These are phyloP conservation scores for Colletotrichum horii DNA, from an alignment of 2,329 filamentous ascomycete species.

Conservation along the genomic window DNA sequence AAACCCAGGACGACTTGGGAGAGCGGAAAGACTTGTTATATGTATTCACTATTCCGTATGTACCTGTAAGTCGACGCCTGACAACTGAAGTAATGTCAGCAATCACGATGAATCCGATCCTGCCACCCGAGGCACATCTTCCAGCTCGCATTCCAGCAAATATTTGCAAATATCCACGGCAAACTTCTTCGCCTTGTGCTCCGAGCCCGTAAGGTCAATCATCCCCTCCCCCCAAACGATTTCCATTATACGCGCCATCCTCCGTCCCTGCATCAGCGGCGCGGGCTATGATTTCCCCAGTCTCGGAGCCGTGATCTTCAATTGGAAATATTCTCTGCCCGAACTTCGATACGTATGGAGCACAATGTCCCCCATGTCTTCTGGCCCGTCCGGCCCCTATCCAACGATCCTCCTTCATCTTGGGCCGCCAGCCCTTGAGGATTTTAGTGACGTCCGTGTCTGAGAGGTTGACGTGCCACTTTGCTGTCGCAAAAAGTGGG, in stretches of 20 bases:
- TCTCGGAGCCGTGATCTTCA: too few relatives aligned
- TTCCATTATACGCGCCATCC: too few relatives aligned
- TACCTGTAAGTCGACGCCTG: not conserved
- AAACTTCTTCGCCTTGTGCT: not conserved
- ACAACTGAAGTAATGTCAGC: not conserved
- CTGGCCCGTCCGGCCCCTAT: not conserved
- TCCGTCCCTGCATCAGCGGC: too few relatives aligned
- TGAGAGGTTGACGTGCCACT: too few relatives aligned
- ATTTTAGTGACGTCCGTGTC: not conserved
- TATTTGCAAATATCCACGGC: not conserved
- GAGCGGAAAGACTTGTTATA: not conserved
- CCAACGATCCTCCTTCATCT: too few relatives aligned
- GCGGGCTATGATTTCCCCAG: too few relatives aligned
- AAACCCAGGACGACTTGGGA: not conserved
- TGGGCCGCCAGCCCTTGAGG: not conserved
- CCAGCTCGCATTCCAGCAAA: rapidly evolving
- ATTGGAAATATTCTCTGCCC: too few relatives aligned
- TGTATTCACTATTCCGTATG: not conserved
- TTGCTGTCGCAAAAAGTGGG: too few relatives aligned
- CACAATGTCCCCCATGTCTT: not conserved
- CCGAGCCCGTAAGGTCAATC: too few relatives aligned
- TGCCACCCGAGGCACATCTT: not conserved
- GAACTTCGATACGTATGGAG: not conserved
- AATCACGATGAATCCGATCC: not conserved
- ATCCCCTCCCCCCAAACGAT: too few relatives aligned